A percentile compares a stretch with the other conserved stretches of the same genome.
Conservation (phyloP, 192 early-diverging fungal species). For the Gamsiella multidivaricata region DNA sequence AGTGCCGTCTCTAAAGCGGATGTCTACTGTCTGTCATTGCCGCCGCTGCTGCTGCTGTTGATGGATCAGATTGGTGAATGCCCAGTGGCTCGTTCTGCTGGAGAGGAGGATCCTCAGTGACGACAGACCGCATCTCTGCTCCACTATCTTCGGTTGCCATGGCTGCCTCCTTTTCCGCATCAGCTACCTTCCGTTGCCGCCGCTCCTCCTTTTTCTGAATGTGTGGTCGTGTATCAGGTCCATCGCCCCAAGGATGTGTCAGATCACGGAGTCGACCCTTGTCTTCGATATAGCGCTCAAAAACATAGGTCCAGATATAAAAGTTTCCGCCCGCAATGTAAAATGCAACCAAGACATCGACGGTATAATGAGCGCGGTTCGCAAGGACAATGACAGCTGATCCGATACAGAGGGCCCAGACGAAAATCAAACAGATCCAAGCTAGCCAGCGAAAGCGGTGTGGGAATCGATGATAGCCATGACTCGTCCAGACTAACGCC, state of each 20-base stretch:
- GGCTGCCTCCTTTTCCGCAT: conserved; percentile 20
- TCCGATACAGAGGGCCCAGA: conserved; percentile 63
- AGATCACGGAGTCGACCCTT: conserved; percentile 32
- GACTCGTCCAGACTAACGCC: conserved; percentile 69
- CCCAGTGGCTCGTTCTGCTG: background rate
- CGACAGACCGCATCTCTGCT: conserved; percentile 19
- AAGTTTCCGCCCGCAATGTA: conserved; percentile 68
- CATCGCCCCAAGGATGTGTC: conserved; percentile 44
- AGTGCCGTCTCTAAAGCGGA: background rate
- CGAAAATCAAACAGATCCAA: conserved; percentile 49
- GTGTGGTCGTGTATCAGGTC: conserved; percentile 30
- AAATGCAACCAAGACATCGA: conserved; percentile 71
- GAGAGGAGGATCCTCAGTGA: conserved; percentile 7
- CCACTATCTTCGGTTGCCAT: background rate
- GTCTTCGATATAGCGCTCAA: conserved; percentile 36
- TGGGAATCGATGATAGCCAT: conserved; percentile 55
- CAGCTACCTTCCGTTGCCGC: background rate
- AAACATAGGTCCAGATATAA: conserved; percentile 55
- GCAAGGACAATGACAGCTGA: conserved; percentile 69
- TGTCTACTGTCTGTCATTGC: background rate
- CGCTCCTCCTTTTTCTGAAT: background rate
- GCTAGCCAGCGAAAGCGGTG: conserved; percentile 50
- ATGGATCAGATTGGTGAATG: too few relatives aligned
- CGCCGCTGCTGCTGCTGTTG: background rate
- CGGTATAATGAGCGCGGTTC: conserved; percentile 73